Percentiles rank a stretch among this genome's conserved stretches.
Conservation (phyloP, 768 basidiomycete species). For the Trametes punicea region DNA sequence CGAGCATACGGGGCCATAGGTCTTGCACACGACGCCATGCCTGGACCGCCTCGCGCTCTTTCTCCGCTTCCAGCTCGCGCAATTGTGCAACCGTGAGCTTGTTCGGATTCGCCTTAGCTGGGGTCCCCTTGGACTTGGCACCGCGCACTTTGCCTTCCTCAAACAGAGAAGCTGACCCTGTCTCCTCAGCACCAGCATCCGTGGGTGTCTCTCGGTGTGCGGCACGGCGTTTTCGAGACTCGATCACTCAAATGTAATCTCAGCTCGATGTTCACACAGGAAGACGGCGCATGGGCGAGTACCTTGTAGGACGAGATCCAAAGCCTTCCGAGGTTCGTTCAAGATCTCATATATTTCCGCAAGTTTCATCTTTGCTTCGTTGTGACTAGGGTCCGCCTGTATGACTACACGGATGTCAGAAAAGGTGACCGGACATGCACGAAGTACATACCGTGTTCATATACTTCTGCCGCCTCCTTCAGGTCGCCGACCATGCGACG, state of each 20-base stretch:
- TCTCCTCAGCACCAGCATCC: slow-evolving; percentile 22
- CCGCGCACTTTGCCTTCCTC: slow-evolving; percentile 44
- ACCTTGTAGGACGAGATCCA: slow-evolving; percentile 86
- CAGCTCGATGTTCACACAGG: neutral
- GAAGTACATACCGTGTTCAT: slow-evolving; percentile 63
- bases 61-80: slow-evolving; percentile 58
- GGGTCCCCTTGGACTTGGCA: slow-evolving; percentile 36
- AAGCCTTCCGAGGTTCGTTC: slow-evolving; percentile 74
- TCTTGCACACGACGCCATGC: slow-evolving; percentile 61
- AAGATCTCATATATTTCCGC: slow-evolving; percentile 88
- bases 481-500: slow-evolving; percentile 72
- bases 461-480: slow-evolving; percentile 76
- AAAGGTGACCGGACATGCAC: neutral
- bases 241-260: slow-evolving; percentile 30
- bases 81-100: slow-evolving; percentile 58
- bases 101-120: slow-evolving; percentile 35
- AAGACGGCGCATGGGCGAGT: neutral
- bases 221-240: slow-evolving; percentile 28
- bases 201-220: slow-evolving; percentile 16
- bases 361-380: slow-evolving; percentile 85
- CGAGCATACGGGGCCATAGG: slow-evolving; percentile 56
- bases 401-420: slow-evolving; percentile 49
- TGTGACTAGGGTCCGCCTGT: slow-evolving; percentile 66
- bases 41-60: slow-evolving; percentile 59
- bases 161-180: slow-evolving; percentile 53